Percentiles rank a stretch among this genome's conserved stretches.
These are phyloP conservation scores for Pestalotiopsis sp. DNA, from an alignment of 2,329 filamentous ascomycete genomes.

Conservation along the genomic window DNA sequence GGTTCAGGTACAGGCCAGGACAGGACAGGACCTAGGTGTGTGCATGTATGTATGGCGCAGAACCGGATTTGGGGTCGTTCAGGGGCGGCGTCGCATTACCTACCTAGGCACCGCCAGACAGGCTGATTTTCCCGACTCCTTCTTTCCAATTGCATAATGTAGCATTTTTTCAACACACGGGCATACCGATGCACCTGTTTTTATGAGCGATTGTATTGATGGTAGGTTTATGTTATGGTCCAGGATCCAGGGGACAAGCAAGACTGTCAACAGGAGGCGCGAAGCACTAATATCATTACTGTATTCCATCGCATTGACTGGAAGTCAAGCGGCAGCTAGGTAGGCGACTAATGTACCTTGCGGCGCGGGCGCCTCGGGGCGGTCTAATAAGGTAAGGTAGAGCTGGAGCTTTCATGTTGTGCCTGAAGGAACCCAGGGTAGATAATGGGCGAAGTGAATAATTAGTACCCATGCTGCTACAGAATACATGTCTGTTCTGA, in stretches of 20 bases:
- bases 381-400: too few species aligned
- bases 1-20: not conserved
- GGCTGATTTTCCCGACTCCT: not conserved
- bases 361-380: too few species aligned
- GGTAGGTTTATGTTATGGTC: too few species aligned
- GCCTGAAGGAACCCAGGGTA: too few species aligned
- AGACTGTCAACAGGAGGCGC: not conserved
- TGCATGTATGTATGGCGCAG: not conserved
- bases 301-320: not conserved
- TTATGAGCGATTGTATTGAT: not conserved
- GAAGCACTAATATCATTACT: not conserved
- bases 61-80: not conserved
- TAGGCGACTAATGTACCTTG: too few species aligned
- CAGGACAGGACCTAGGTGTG: not conserved
- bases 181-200: not conserved
- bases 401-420: too few species aligned
- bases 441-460: too few species aligned
- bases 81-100: not conserved
- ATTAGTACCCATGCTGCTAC: too few species aligned
- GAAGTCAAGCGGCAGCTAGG: too few species aligned
- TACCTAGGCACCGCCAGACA: not conserved
- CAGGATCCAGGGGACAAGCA: not conserved
- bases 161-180: not conserved
- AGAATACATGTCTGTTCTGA: too few species aligned
- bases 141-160: not conserved